phyloP scores from a whole-genome alignment of 805 yeast species.

The Blastobotrys mokoenaii region DNA sequence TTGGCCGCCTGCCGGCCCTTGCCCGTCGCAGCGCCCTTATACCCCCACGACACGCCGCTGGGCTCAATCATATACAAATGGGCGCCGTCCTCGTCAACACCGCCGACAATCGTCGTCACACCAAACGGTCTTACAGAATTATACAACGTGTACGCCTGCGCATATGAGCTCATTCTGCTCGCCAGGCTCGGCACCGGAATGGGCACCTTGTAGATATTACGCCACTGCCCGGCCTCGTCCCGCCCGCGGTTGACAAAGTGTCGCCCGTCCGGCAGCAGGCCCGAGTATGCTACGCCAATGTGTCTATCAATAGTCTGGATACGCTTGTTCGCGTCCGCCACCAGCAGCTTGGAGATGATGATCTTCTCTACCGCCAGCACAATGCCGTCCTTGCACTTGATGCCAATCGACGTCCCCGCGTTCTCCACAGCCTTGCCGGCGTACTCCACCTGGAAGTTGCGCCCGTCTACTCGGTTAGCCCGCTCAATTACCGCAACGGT shows the following conservation, averaged over 20 bases:
- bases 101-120: constrained; percentile 84
- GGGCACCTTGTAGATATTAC: constrained; percentile 64
- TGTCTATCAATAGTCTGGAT: constrained; percentile 92
- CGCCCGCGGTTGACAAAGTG: constrained; percentile 87
- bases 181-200: constrained; percentile 75
- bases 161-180: constrained; percentile 82
- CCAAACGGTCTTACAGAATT: constrained; percentile 98
- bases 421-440: constrained; percentile 97
- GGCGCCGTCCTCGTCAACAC: constrained; percentile 82
- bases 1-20: constrained; percentile 98
- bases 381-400: constrained; percentile 85
- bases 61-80: constrained; percentile 97
- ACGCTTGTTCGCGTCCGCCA: constrained; percentile 80
- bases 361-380: constrained; percentile 97
- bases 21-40: constrained; percentile 94
- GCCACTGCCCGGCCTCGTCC: constrained; percentile 78
- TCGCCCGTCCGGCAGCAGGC: constrained; percentile 93
- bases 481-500: background rate
- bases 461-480: constrained; percentile 27
- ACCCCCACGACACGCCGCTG: constrained; percentile 96
- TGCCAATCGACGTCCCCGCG: constrained; percentile 92
- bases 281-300: constrained; percentile 87
- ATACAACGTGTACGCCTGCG: constrained; percentile 91
- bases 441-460: constrained; percentile 88
- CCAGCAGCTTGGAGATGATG: constrained; percentile 76